Conservation (phyloP, 495 filamentous ascomycete species). For the Penicillium cosmopolitanum region DNA sequence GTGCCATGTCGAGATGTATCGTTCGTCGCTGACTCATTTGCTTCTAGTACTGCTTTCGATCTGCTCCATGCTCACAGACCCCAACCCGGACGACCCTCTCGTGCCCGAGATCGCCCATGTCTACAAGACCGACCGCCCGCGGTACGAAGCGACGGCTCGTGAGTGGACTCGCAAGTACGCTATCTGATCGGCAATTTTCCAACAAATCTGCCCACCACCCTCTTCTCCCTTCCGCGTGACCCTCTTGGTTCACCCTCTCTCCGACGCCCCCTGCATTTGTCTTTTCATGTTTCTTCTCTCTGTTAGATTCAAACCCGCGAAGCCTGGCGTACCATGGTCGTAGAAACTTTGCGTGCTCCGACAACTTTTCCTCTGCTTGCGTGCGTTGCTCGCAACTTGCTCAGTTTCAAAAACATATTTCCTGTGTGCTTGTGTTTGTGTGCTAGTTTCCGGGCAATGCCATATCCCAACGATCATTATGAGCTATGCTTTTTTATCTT, state of each 20-base stretch:
- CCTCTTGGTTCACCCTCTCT: constrained; percentile 27
- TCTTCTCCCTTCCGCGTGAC: constrained; percentile 16
- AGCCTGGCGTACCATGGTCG: constrained; percentile 53
- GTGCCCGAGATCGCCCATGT: constrained; percentile 99
- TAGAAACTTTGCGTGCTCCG: constrained; percentile 40
- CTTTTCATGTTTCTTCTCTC: constrained; percentile 23
- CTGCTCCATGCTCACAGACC: constrained; percentile 99
- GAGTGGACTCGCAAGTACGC: constrained; percentile 99
- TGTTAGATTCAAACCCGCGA: constrained; percentile 47
- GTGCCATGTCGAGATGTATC: background rate
- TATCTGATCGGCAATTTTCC: constrained; percentile 55
- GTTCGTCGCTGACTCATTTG: constrained; percentile 23
- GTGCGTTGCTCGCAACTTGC: constrained; percentile 6
- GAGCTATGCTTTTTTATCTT: constrained; percentile 35
- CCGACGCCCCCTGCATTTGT: constrained; percentile 39
- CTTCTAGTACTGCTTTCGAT: constrained; percentile 88
- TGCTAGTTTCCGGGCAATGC: constrained; percentile 37
- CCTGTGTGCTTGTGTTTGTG: constrained; percentile 17
- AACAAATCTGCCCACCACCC: constrained; percentile 24
- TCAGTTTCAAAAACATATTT: constrained; percentile 7
- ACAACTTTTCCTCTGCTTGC: constrained; percentile 26
- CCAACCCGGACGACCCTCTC: constrained; percentile 97
- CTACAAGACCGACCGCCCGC: constrained; percentile 96
- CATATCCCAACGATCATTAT: constrained; percentile 51
- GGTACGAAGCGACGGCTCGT: constrained; percentile 94